Evolutionary conservation across 176 grass and related monocot species (phyloP), one percentile per base, ranked within the genome.

Genomic region (Zea luxurians): DNA sequence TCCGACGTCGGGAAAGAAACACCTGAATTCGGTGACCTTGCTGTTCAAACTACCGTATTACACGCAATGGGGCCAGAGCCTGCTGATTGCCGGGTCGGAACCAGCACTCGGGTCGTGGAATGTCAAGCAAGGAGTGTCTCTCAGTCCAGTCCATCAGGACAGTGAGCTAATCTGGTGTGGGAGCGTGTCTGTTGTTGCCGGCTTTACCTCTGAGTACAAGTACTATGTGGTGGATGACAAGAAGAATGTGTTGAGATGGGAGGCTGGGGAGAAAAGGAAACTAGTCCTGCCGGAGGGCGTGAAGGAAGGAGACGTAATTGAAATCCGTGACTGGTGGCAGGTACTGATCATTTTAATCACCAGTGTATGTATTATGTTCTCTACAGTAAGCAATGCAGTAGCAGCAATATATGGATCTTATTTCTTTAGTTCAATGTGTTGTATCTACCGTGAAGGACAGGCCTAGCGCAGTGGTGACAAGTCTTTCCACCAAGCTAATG

Each of bases 291-390:
- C 92, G 2, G 87, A 89, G 52, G 92, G 90, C 15, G 65, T 82
- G 52, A 77, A 83, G 67, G 90, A 93, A 57, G 88, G 86, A 46
- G 88, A 92, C 1, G 17, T 91, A 17, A 84, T 99, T 44, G 96
- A 99, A 74, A 89, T 99, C 75, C 84, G 80, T 37, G 92, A 99
- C 66, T 91, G 91, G 75, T 99, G 96, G 96, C 88, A 95, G 92
- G 96, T 99, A 85, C 2, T 55, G 0, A 18, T 58, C 42, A 66
- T 13, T 78, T 17, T 68, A 71, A 18, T 13, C 20, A 37, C 47
- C 53, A 2, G 3, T 62, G 35, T 48, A 10, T 67, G 35, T 55
- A 11, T 59, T 34, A 13, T 64, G 8, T 49, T 10, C 36, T 71
- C 15, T 71, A 65, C 18, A 58, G 18, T 21, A 6, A 79, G 20